Conservation (phyloP, 2,329 filamentous ascomycete species). For the Elsinoe fawcettii region DNA sequence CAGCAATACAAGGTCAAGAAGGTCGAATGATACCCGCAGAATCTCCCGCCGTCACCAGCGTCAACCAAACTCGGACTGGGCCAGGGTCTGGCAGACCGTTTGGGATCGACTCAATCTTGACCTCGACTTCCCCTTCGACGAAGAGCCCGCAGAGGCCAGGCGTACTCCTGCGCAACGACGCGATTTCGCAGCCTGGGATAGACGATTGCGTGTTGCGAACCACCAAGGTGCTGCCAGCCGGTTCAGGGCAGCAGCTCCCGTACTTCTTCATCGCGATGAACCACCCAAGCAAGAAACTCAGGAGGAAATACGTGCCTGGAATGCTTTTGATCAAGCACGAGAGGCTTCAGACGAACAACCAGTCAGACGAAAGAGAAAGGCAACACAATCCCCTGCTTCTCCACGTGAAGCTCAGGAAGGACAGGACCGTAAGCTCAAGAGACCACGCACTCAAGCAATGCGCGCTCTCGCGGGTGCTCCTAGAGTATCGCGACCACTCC, state of each 20-base stretch:
- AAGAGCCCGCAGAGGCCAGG: constrained; percentile 49
- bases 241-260: constrained; percentile 43
- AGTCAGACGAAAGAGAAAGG: constrained; percentile 67
- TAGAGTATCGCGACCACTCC: background rate
- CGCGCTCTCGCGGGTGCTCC: background rate
- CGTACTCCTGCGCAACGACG: constrained; percentile 48
- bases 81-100: constrained; percentile 80
- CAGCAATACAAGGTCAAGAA: background rate
- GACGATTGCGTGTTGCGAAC: constrained; percentile 72
- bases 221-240: constrained; percentile 66
- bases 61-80: constrained; percentile 45
- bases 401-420: constrained; percentile 46
- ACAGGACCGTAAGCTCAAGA: constrained; percentile 76
- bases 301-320: constrained; percentile 81
- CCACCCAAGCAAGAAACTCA: constrained; percentile 42
- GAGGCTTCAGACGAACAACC: constrained; percentile 53
- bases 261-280: constrained; percentile 45
- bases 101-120: constrained; percentile 73
- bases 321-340: constrained; percentile 77
- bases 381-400: constrained; percentile 65
- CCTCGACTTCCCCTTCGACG: constrained; percentile 77
- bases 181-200: constrained; percentile 67
- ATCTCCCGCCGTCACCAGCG: constrained; percentile 19
- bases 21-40: constrained; percentile 6
- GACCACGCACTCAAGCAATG: constrained; percentile 57